These are phyloP conservation scores for Lophium mytilinum DNA, from an alignment of 495 filamentous ascomycete genomes.

Conservation along the genomic window DNA sequence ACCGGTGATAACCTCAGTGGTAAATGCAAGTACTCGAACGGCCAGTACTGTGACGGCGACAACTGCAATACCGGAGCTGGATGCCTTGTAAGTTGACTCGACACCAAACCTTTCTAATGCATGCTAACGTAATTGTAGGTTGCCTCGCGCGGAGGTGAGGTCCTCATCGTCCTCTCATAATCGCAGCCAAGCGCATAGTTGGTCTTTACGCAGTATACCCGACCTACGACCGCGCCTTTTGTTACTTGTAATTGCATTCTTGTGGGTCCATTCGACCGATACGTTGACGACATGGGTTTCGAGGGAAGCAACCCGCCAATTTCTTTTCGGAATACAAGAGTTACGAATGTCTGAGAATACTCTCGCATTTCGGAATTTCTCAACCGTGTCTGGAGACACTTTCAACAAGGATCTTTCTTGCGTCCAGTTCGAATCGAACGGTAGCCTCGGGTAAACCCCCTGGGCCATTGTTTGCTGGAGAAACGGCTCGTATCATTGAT, in stretches of 20 bases:
- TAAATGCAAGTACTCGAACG: conserved; percentile 63
- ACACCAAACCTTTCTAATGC: background rate
- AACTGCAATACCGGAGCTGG: conserved; percentile 23
- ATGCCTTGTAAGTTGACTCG: conserved; percentile 30
- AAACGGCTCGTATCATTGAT: background rate
- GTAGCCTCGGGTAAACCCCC: background rate
- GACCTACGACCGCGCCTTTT: background rate
- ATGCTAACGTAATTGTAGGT: background rate
- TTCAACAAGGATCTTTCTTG: background rate
- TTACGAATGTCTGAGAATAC: background rate
- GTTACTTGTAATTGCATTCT: background rate
- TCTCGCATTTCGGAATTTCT: background rate
- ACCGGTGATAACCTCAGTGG: conserved; percentile 52
- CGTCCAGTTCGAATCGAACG: background rate
- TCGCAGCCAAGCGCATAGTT: background rate
- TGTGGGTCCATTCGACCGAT: background rate
- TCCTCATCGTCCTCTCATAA: conserved; percentile 2
- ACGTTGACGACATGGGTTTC: background rate
- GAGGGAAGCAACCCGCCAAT: background rate
- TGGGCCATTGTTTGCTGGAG: background rate
- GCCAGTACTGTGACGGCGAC: conserved; percentile 47
- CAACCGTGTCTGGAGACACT: background rate
- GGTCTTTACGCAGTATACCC: conserved; percentile 1
- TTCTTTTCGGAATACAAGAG: background rate
- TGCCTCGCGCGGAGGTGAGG: background rate